Evolutionary conservation across 2,329 filamentous ascomycete species (phyloP).

Genomic region (Cladosporium sp.): DNA sequence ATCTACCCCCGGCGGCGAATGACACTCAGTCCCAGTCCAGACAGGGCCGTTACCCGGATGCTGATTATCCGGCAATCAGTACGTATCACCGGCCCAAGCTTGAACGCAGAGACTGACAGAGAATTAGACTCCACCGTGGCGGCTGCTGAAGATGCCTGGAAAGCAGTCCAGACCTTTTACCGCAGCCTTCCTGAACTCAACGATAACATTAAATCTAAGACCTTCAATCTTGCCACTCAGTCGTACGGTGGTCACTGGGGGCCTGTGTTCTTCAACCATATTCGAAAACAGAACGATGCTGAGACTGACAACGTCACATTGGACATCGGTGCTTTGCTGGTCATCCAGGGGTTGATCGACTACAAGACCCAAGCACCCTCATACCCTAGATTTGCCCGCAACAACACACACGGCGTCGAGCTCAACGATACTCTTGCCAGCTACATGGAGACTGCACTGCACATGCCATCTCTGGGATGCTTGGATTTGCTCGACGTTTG

Average conservation of each 20-base stretch:
- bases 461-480: slow-evolving; percentile 26
- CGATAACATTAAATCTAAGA: slow-evolving; percentile 48
- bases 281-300: slow-evolving; percentile 64
- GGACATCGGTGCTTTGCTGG: slow-evolving; percentile 64
- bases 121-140: slow-evolving; percentile 39
- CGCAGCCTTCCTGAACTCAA: slow-evolving; percentile 42
- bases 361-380: slow-evolving; percentile 60
- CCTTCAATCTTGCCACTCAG: slow-evolving; percentile 42
- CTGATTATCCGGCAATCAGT: neutral
- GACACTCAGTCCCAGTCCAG: slow-evolving; percentile 40
- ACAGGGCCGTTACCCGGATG: neutral
- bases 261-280: slow-evolving; percentile 46
- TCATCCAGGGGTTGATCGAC: slow-evolving; percentile 72
- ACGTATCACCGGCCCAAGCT: neutral
- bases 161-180: slow-evolving; percentile 64
- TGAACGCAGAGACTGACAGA: slow-evolving; percentile 22
- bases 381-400: slow-evolving; percentile 59
- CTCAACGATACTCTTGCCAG: slow-evolving; percentile 55
- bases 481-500: neutral
- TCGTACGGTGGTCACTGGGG: slow-evolving; percentile 24
- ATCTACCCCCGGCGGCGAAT: slow-evolving; percentile 42
- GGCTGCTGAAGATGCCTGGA: slow-evolving; percentile 57
- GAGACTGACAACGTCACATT: slow-evolving; percentile 54
- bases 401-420: slow-evolving; percentile 67
- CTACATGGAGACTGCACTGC: slow-evolving; percentile 44